Conservation (phyloP, 106 monocot genomes). For the Allium fistulosum region DNA sequence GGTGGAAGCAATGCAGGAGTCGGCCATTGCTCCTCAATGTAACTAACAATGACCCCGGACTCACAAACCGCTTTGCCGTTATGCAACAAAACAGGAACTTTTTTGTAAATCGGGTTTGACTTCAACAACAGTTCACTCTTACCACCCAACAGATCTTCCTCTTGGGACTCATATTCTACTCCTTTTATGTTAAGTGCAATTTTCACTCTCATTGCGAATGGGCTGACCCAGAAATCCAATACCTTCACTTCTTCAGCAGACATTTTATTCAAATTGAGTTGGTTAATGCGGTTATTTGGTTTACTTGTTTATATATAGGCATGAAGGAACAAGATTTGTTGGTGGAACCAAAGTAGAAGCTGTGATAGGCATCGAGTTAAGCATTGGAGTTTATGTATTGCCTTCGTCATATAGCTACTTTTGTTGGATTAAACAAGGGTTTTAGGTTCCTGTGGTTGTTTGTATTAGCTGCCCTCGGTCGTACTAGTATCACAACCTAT, state of each 20-base stretch:
- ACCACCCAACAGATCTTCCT: constrained; percentile 12
- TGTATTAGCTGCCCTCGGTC: too few relatives aligned
- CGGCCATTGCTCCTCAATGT: constrained; percentile 17
- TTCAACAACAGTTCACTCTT: constrained; percentile 27
- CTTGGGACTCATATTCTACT: constrained; percentile 6
- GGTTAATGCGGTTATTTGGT: too few relatives aligned
- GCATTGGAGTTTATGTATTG: too few relatives aligned
- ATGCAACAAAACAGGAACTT: constrained; percentile 22
- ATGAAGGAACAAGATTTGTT: too few relatives aligned
- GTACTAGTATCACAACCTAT: too few relatives aligned
- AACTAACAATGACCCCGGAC: constrained; percentile 18
- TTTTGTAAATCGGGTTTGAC: constrained; percentile 18
- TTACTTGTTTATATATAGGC: too few relatives aligned
- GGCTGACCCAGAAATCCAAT: constrained; percentile 24
- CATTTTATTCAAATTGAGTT: neutral
- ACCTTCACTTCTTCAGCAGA: neutral
- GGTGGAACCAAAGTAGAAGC: too few relatives aligned
- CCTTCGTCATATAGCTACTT: too few relatives aligned
- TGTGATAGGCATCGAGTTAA: too few relatives aligned
- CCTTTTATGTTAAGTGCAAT: constrained; percentile 19
- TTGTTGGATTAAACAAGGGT: too few relatives aligned
- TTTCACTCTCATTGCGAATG: constrained; percentile 19
- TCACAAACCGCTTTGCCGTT: constrained; percentile 15
- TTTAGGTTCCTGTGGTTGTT: too few relatives aligned
- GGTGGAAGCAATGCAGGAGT: constrained; percentile 8